These are phyloP conservation scores for Penicillium sp. DNA, from an alignment of 2,329 filamentous ascomycete genomes.

Conservation along the genomic window DNA sequence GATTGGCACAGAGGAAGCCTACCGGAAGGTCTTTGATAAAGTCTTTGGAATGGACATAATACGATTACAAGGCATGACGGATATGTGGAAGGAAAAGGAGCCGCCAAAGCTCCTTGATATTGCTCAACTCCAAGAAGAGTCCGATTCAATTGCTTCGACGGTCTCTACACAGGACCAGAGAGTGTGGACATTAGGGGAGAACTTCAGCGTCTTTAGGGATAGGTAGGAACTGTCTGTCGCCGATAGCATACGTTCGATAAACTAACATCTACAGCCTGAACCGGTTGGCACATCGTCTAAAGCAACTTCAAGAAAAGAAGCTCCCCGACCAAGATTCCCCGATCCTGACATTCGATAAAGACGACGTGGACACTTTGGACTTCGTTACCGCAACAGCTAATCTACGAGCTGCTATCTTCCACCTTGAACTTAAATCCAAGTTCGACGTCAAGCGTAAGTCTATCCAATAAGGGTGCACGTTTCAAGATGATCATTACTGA, in stretches of 20 bases:
- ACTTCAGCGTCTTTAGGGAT: conserved; percentile 80
- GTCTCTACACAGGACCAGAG: conserved; percentile 67
- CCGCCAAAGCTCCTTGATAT: conserved; percentile 73
- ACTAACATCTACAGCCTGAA: conserved; percentile 54
- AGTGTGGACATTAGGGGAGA: conserved; percentile 79
- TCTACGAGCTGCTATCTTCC: conserved; percentile 82
- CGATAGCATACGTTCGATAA: not conserved
- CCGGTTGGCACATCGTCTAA: conserved; percentile 70
- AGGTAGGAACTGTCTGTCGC: conserved; percentile 45
- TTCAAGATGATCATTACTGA: not conserved
- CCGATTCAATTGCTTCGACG: conserved; percentile 50
- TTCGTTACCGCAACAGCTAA: conserved; percentile 92
- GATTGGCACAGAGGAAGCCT: conserved; percentile 74
- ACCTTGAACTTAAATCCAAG: conserved; percentile 80
- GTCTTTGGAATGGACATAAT: conserved; percentile 84
- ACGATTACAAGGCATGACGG: conserved; percentile 79
- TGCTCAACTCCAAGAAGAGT: conserved; percentile 56
- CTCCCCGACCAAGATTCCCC: conserved; percentile 43
- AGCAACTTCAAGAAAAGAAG: conserved; percentile 58
- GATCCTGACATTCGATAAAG: conserved; percentile 88
- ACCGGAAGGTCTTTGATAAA: conserved; percentile 82
- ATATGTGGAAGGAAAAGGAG: conserved; percentile 89
- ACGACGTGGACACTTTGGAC: conserved; percentile 90
- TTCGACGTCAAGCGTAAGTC: conserved; percentile 81
- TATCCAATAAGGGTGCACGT: not conserved